phyloP scores from a whole-genome alignment of 345 rosid genomes.

The Boechera stricta region DNA sequence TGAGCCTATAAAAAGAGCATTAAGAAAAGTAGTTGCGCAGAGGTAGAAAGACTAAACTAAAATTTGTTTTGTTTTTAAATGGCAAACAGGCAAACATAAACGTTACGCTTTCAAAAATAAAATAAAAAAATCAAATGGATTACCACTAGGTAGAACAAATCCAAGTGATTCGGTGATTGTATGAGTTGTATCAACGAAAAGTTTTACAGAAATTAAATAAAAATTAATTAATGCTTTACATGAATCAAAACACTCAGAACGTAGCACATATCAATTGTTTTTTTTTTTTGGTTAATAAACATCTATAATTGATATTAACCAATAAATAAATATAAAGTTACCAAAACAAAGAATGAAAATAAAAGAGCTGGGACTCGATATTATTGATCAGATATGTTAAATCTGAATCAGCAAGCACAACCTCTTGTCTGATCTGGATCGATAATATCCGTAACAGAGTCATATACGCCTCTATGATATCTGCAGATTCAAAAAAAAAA shows the following conservation, averaged over 20 bases:
- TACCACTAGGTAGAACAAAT: neutral
- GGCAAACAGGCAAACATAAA: neutral
- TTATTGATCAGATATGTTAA: slow-evolving; percentile 26
- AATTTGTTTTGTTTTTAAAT: neutral
- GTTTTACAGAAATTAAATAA: neutral
- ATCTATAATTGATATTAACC: slow-evolving; percentile 13
- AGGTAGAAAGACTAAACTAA: neutral
- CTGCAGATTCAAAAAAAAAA: slow-evolving; percentile 47
- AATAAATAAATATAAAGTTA: neutral
- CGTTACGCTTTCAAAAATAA: neutral
- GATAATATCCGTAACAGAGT: slow-evolving; percentile 58
- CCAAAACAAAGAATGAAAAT: slow-evolving; percentile 3
- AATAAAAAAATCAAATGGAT: neutral
- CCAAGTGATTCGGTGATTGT: neutral
- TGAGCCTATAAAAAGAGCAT: neutral
- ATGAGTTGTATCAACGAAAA: slow-evolving; percentile 15
- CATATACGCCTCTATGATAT: slow-evolving; percentile 61
- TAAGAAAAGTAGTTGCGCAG: neutral
- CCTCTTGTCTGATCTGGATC: slow-evolving; percentile 60
- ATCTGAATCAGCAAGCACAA: slow-evolving; percentile 64
- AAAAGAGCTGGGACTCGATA: slow-evolving; percentile 11
- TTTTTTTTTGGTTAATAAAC: neutral
- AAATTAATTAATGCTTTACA: slow-evolving; percentile 10
- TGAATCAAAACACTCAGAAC: slow-evolving; percentile 31
- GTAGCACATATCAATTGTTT: slow-evolving; percentile 18